Conservation (phyloP, 768 basidiomycete species). For the Leccinum subgranulosum region DNA sequence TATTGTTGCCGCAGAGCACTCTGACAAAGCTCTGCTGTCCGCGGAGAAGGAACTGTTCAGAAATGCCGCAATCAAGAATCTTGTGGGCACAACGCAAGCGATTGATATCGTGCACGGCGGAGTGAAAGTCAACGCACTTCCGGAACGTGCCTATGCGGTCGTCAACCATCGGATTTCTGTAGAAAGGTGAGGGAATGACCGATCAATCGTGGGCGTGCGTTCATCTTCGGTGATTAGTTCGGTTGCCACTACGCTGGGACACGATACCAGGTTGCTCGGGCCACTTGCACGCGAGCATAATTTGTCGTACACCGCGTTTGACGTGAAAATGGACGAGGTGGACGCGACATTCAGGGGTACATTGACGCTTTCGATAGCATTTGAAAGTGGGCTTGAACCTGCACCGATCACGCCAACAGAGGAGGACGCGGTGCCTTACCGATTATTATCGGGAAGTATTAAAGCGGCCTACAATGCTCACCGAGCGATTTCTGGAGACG, state of each 20-base stretch:
- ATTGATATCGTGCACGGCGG: conserved; percentile 68
- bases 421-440: conserved; percentile 36
- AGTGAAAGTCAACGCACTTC: conserved; percentile 76
- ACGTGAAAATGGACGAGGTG: conserved; percentile 34
- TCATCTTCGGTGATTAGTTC: conserved; percentile 20
- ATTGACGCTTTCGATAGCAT: conserved; percentile 50
- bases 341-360: conserved; percentile 40
- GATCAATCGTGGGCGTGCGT: too few relatives aligned
- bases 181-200: conserved; percentile 40
- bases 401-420: conserved; percentile 58
- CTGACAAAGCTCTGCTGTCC: conserved; percentile 47
- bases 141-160: conserved; percentile 66
- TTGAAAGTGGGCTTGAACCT: conserved; percentile 50
- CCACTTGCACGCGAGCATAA: conserved; percentile 51
- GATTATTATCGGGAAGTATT: conserved; percentile 60
- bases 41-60: conserved; percentile 48
- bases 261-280: conserved; percentile 41
- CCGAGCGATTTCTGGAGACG: conserved; percentile 35
- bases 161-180: conserved; percentile 72
- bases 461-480: conserved; percentile 57
- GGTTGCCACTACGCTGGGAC: conserved; percentile 42
- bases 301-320: conserved; percentile 59
- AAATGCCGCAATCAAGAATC: conserved; percentile 39
- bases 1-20: conserved; percentile 46
- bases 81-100: conserved; percentile 73